Percentiles rank a stretch among this genome's conserved stretches.
Conservation (phyloP, 306 rosid species). For the Cicer bijugum region DNA sequence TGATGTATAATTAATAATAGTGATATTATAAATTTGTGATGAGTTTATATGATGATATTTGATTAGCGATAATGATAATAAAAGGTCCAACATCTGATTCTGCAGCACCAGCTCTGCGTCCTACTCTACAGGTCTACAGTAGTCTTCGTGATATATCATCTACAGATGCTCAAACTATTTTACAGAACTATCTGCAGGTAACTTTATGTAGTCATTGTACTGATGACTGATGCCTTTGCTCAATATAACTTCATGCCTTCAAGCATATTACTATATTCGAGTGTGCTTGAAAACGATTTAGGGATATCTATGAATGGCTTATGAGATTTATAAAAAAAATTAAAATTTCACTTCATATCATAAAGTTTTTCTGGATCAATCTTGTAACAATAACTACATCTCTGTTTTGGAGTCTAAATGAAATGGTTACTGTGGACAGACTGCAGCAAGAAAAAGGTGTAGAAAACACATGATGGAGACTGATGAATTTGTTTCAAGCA, state of each 20-base stretch:
- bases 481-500: conserved; percentile 86
- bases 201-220: conserved; percentile 13
- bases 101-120: conserved; percentile 89
- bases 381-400: background rate
- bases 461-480: conserved; percentile 91
- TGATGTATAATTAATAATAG: too few species aligned
- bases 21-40: too few species aligned
- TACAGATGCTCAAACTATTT: conserved; percentile 75
- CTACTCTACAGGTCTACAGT: conserved; percentile 79
- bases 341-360: conserved; percentile 4
- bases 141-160: conserved; percentile 89
- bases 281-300: conserved; percentile 8
- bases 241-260: conserved; percentile 6
- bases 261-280: too few species aligned
- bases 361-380: conserved; percentile 15
- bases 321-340: conserved; percentile 15
- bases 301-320: conserved; percentile 8
- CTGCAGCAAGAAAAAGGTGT: conserved; percentile 85
- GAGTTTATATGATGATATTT: too few species aligned
- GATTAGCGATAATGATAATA: too few species aligned
- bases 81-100: conserved; percentile 61
- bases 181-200: conserved; percentile 87
- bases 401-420: conserved; percentile 41
- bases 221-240: conserved; percentile 25
- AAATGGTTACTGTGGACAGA: conserved; percentile 52